A percentile compares a stretch with the other conserved stretches of the same genome.
Conservation (phyloP, 768 basidiomycete genomes). For the Amanita pseudoporphyria region DNA sequence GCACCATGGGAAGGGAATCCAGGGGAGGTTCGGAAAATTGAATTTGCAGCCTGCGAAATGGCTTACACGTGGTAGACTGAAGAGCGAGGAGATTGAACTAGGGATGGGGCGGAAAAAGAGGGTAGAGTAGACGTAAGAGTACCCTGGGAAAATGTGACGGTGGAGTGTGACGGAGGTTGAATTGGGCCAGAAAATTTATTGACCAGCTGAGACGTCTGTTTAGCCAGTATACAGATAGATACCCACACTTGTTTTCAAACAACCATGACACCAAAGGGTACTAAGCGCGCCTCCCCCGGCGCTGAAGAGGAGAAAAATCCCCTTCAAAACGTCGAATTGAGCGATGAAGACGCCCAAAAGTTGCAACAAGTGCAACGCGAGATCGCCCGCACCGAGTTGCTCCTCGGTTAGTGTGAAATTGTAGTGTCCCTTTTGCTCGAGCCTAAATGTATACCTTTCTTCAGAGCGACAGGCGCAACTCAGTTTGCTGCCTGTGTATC, state of each 20-base stretch:
- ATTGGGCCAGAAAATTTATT: constrained; percentile 19
- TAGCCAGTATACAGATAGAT: constrained; percentile 12
- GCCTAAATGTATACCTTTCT: constrained; percentile 5
- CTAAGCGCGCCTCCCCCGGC: constrained; percentile 76
- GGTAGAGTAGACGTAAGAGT: constrained; percentile 38
- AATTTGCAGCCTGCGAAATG: constrained; percentile 15
- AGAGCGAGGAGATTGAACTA: constrained; percentile 30
- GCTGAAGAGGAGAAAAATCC: constrained; percentile 66
- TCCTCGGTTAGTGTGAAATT: constrained; percentile 45
- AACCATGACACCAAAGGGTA: constrained; percentile 34
- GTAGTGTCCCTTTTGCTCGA: constrained; percentile 3
- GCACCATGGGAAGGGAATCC: constrained; percentile 66
- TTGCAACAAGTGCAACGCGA: constrained; percentile 58
- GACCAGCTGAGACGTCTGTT: constrained; percentile 11
- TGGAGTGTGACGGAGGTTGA: constrained; percentile 16
- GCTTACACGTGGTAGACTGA: constrained; percentile 8
- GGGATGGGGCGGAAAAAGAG: constrained; percentile 69
- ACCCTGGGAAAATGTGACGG: not conserved
- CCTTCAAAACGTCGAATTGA: constrained; percentile 56
- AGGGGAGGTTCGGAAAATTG: constrained; percentile 15
- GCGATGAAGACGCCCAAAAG: constrained; percentile 63
- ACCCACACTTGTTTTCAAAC: constrained; percentile 11
- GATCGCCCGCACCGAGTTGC: constrained; percentile 59
- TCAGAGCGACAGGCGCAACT: constrained; percentile 58
- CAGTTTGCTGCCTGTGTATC: constrained; percentile 51